phyloP scores from a whole-genome alignment of 768 basidiomycete species.

The Lentinula guzmanii region DNA sequence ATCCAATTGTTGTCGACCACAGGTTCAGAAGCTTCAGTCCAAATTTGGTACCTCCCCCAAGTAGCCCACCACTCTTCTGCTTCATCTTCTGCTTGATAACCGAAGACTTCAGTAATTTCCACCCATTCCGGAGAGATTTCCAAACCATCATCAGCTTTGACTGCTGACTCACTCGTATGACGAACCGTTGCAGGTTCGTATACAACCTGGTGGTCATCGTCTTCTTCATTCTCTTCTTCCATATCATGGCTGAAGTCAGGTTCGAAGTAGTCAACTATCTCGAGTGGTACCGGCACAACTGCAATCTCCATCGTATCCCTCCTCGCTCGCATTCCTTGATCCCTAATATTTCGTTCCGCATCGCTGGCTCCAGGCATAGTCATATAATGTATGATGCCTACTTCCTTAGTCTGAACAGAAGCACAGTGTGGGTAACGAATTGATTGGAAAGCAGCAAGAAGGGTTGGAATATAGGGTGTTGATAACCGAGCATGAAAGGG shows the following conservation, averaged over 20 bases:
- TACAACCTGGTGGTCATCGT: neutral
- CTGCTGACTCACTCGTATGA: constrained; percentile 1
- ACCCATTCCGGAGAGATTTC: constrained; percentile 29
- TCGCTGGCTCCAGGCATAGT: constrained; percentile 31
- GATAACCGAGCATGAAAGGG: constrained; percentile 36
- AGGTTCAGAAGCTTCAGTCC: neutral
- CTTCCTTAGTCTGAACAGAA: constrained; percentile 34
- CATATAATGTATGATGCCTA: constrained; percentile 37
- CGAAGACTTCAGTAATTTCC: constrained; percentile 26
- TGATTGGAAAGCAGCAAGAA: constrained; percentile 51
- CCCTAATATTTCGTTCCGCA: constrained; percentile 34
- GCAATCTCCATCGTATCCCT: constrained; percentile 24
- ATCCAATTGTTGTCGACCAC: neutral
- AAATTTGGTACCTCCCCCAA: constrained; percentile 4
- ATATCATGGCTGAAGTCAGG: neutral
- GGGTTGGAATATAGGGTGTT: constrained; percentile 42
- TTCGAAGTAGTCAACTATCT: neutral
- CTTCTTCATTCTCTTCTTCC: neutral
- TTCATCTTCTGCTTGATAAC: constrained; percentile 33
- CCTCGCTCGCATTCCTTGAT: constrained; percentile 28
- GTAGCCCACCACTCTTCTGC: constrained; percentile 16
- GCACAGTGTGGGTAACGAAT: constrained; percentile 43
- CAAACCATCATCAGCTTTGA: constrained; percentile 9
- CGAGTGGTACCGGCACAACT: constrained; percentile 12
- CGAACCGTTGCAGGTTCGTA: too few relatives aligned